Evolutionary conservation across 306 rosid species (phyloP), one percentile per base, ranked within the genome.

Genomic region (Mucuna pruriens): DNA sequence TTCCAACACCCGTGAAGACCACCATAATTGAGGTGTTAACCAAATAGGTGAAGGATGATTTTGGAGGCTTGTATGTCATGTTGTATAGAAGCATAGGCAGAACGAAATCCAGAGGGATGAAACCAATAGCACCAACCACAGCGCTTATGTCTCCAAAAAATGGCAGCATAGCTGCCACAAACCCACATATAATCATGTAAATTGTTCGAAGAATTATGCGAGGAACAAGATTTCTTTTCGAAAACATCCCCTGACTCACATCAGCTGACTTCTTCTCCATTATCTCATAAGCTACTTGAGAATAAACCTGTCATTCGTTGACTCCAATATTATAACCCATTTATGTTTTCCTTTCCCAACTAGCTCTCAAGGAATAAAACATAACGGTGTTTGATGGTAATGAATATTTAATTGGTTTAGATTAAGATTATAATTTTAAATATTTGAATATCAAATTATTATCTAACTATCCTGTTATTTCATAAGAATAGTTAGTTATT

Each of bases 261-360:
- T 92, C 94, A 2, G 90, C 94, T 71, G 97, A 90, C 71, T 85
- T 73, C 83, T 82, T 87, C 84, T 92, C 97, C 91, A 92, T 92
- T 44, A 92, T 89, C 92, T 92, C 97, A 80, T 90, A 92, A 7
- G 97, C 94, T 17, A 92, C 97, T 89, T 92, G 94, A 25, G 97
- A 90, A 73, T 92, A 92, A 20, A 92, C 94, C 97, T 92, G 87
- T 54, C 26, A 38, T 19, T 60, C 17, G 40, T 52, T 20, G 36
- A 39, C 72, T 58, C 48, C 57, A 82, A 54, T 10, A 75, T 52
- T 80, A 29, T 29, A 29, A 3, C 31, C 31, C 31, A 29, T 29
- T 29, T 29, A 29, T 29, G 31, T 1, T 29, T 29, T 29, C 31
- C 31, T 29, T 29, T 29, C 31, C 31, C 31, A 1, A 29, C 31